Evolutionary conservation across 768 basidiomycete species (phyloP), one percentile per base, ranked within the genome.

Genomic region (Rubroboletus satanas): DNA sequence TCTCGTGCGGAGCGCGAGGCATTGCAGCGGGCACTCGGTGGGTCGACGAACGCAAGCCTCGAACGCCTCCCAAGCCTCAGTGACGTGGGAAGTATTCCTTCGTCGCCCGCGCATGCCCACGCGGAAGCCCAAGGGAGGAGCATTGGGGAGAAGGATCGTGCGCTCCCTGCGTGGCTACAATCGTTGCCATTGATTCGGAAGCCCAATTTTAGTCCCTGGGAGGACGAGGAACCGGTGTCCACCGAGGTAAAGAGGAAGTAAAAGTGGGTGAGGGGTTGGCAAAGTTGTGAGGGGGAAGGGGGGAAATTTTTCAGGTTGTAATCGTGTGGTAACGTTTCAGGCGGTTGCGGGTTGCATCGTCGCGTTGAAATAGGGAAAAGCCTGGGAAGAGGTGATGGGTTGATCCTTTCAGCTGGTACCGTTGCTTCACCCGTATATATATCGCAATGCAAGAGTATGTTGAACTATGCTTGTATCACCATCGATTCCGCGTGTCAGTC

Each of bases 1-100:
- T 93, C 90, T 58, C 88, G 86, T 51, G 90, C 85, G 58, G 91
- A 94, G 77, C 88, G 91, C 41, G 87, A 91, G 71, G 90, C 80
- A 48, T 79, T 94, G 32, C 84, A 88, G 61, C 85, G 90, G 49
- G 88, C 82, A n/a, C 71, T 93, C 14, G 85, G 87, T 45, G 82
- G 85, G 15, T 85, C 85, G 55, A 78, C 83, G 45, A 90, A 89
- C 70, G 77, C 82, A 50, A 90, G 87, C 66, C 78, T 89, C 29
- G 89, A 91, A 71, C 82, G 85, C 35, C 77, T 91, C 52, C 87
- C 89, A 23, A 89, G 86, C 71, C 74, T 90, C 55, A 86, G 85
- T 61, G 86, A 89, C 60, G 87, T 90, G 45, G 82, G 82, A 53
- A 86, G 79, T 68, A 82, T 87, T 52, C 83, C 86, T 39, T 76